A percentile compares a stretch with the other conserved stretches of the same genome.
Evolutionary conservation across 768 basidiomycete genomes (phyloP).

Genomic region (Pleurotus giganteus): DNA sequence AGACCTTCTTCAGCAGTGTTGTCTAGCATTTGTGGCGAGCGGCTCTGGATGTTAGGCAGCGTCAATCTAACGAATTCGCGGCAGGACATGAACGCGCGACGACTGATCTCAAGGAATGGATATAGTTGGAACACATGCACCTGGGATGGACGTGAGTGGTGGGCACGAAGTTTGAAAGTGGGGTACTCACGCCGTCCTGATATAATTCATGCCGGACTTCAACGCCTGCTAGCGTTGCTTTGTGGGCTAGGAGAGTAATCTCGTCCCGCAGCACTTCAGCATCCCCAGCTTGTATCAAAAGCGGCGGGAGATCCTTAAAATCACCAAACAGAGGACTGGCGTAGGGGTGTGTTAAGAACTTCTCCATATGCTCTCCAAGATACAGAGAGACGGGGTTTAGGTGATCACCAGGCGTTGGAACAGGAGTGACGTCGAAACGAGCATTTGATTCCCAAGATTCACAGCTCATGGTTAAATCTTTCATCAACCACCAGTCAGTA

Average conservation of each 20-base stretch:
- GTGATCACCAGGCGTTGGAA: slow-evolving; percentile 73
- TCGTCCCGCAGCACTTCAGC: slow-evolving; percentile 96
- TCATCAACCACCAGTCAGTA: neutral
- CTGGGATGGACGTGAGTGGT: slow-evolving; percentile 29
- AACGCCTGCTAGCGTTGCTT: slow-evolving; percentile 85
- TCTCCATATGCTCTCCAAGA: slow-evolving; percentile 75
- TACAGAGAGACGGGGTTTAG: slow-evolving; percentile 94
- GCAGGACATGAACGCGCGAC: slow-evolving; percentile 69
- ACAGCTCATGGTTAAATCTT: slow-evolving; percentile 95
- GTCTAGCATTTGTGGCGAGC: slow-evolving; percentile 51
- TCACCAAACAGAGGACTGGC: slow-evolving; percentile 94
- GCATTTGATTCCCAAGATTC: slow-evolving; percentile 98
- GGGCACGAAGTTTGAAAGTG: neutral
- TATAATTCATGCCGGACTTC: slow-evolving; percentile 85
- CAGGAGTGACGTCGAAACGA: slow-evolving; percentile 78
- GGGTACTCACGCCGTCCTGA: slow-evolving; percentile 75
- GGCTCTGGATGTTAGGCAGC: slow-evolving; percentile 52
- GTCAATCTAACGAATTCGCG: slow-evolving; percentile 62
- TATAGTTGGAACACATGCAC: slow-evolving; percentile 91
- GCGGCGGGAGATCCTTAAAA: slow-evolving; percentile 80
- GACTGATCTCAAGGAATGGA: slow-evolving; percentile 69
- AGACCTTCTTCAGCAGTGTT: slow-evolving; percentile 56
- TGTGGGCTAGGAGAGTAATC: slow-evolving; percentile 87
- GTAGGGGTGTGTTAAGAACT: slow-evolving; percentile 94
- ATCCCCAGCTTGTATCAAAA: slow-evolving; percentile 91